phyloP scores from a whole-genome alignment of 2,329 filamentous ascomycete species.

The Paraphaeosphaeria sporulosa region DNA sequence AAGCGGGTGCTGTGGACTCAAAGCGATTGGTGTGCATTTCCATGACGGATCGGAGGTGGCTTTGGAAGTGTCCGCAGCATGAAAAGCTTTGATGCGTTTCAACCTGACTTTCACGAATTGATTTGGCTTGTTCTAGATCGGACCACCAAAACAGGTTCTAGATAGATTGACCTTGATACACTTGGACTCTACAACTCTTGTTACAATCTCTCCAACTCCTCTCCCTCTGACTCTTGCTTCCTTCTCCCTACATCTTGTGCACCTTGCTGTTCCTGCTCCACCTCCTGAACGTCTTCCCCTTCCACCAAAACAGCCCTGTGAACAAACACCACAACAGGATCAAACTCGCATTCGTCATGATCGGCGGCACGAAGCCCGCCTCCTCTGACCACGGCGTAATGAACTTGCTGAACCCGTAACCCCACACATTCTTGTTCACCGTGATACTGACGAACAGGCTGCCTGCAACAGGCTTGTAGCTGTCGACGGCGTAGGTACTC shows the following conservation, averaged over 20 bases:
- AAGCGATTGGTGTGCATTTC: no score
- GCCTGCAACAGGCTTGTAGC: constrained; percentile 69
- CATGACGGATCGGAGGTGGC: no score
- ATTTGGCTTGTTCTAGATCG: not conserved
- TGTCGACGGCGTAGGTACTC: constrained; percentile 67
- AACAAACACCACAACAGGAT: constrained; percentile 62
- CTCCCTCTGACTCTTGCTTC: not conserved
- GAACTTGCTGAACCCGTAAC: constrained; percentile 66
- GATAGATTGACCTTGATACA: not conserved
- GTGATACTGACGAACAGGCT: constrained; percentile 67
- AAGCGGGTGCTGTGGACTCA: no score
- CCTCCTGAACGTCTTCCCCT: constrained; percentile 65
- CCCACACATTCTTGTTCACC: constrained; percentile 71
- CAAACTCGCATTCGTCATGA: constrained; percentile 67
- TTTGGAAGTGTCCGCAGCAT: no score
- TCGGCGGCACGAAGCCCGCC: constrained; percentile 62
- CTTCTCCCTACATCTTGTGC: constrained; percentile 55
- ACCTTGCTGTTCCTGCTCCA: constrained; percentile 65
- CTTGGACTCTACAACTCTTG: not conserved
- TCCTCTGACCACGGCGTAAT: constrained; percentile 61
- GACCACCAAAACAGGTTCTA: not conserved
- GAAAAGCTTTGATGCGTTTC: no score
- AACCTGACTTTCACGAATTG: not conserved
- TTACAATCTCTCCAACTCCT: not conserved
- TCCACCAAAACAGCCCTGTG: constrained; percentile 64